Evolutionary conservation across 2,329 filamentous ascomycete genomes (phyloP), one percentile per base, ranked within the genome.

Genomic region (Rutstroemia sp.): DNA sequence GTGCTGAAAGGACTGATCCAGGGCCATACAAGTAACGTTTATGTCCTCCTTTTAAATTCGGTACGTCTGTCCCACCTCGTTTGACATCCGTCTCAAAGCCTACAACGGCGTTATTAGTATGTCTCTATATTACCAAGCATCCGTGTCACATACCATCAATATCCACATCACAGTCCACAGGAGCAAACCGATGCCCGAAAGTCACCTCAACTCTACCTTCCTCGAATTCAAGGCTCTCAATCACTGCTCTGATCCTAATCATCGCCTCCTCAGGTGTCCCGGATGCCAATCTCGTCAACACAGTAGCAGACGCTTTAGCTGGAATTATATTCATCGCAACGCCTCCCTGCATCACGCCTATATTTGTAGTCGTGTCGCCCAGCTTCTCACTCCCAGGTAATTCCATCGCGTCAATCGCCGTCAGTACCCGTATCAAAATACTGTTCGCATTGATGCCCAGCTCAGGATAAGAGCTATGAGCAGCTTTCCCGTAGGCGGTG

Each of bases 51-150:
- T 57, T 23, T 4, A 60, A 27, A 37, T 51, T 57, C 1, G 90
- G 87, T 19, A 96, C 83, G 71, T 96, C 92, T 1, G 92, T 96
- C 12, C 91, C 92, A 67, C 96, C 96, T 70, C 95, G 95, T 51
- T 91, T 88, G 0, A 87, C 85, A 50, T 86, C 81, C 0, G 80
- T 84, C 21, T 92, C 83, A 59, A 96, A 96, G 0, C 87, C 81
- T 63, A 42, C 5, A 19, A n/a, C 5, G 2, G 8, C 8, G 1
- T 44, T 44, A 44, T 10, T 10, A 30, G 27, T 30, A 30, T 2
- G 6, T 1, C 27, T 30, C 9, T 30, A 1, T 9, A 9, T 3
- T 30, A 9, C 27, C 27, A 30, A 30, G 27, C 7, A 30, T 30
- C 9, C 27, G 6, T 9, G 27, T 10, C 9, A 30, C 27, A 30